Evolutionary conservation across 2,329 filamentous ascomycete species (phyloP), one percentile per base, ranked within the genome.

Genomic region (Penicillium verrucosum): DNA sequence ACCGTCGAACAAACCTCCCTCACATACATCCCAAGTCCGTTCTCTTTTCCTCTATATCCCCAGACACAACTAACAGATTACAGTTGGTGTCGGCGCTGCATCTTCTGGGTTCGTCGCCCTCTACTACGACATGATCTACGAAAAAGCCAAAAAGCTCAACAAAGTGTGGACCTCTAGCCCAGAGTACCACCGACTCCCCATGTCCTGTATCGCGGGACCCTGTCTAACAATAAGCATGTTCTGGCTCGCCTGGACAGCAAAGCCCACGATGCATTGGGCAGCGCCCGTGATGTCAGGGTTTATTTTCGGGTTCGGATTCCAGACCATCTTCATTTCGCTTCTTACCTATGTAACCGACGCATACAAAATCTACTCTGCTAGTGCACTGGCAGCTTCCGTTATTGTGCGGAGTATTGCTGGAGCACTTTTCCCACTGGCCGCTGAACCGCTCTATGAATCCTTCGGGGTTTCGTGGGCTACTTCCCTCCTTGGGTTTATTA

Each of bases 171-270:
- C 83, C 0, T 74, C 75, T 27, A 62, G 61, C 4, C 63, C 68
- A 82, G 70, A 92, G 68, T 87, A 84, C 67, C 82, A 86, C 6
- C 83, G 89, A 1, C 78, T 93, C 0, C 89, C 89, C 0, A 77
- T 92, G 2, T 89, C 88, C 5, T 88, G 85, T 67, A 65, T 90
- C 18, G 89, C 87, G 1, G 88, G 89, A 0, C 87, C 88, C 0
- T 75, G 89, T 41, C 81, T 85, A 1, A 79, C 83, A 32, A 77
- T 67, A 43, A 66, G 64, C 23, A 60, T 71, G 12, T 88, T 61
- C 70, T 84, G 57, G 87, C 79, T 88, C 16, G 86, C 83, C 21
- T 88, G 82, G 81, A 80, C 82, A 1, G 77, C 85, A 1, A 75
- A 73, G 5, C 55, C 71, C 0, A 71, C 69, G 7, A 71, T 85